Evolutionary conservation across 805 yeast genomes (phyloP), one percentile per base, ranked within the genome.

Genomic region (Metschnikowia drakensbergensis): DNA sequence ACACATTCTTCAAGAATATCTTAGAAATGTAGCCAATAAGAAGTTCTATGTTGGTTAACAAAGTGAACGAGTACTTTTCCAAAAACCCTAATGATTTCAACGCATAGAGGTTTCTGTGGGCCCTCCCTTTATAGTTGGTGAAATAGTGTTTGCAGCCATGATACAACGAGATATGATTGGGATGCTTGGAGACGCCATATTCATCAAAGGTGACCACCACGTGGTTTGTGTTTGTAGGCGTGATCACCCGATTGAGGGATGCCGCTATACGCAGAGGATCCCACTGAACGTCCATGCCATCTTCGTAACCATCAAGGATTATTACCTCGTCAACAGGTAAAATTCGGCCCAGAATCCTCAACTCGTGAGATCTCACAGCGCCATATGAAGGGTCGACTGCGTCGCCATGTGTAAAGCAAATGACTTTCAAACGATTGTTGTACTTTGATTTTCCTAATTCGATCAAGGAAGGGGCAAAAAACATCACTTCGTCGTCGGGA

Each of bases 401-500:
- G 58, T 86, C 82, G 2, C 99, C 99, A 42, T 73, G 75, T 2
- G 96, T 84, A 47, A 88, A 76, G 54, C 96, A 88, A 6, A 89
- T 59, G 9, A 91, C 59, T 34, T 78, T 74, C 11, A 90, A 67
- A 6, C 60, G 54, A 58, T 84, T 85, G 46, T 71, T 62, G 55
- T 79, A 71, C 42, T 73, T 65, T 1, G 75, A 66, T 51, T 77
- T 76, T 7, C 74, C 54, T 45, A 75, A 59, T 53, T 80, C 84
- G 6, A 79, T 64, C 30, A 90, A 54, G 0, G 91, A 73, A 0
- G 99, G 99, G 1, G 89, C 81, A 60, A 94, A 94, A 66, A 94
- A 94, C 99, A 94, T 94, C 45, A 89, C 91, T 67, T 94, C 99
- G 65, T 94, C 99, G 66, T 94, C 99, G 0, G 99, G 99, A 66